phyloP scores from a whole-genome alignment of 495 filamentous ascomycete genomes.

The Polyplosphaeria fusca region DNA sequence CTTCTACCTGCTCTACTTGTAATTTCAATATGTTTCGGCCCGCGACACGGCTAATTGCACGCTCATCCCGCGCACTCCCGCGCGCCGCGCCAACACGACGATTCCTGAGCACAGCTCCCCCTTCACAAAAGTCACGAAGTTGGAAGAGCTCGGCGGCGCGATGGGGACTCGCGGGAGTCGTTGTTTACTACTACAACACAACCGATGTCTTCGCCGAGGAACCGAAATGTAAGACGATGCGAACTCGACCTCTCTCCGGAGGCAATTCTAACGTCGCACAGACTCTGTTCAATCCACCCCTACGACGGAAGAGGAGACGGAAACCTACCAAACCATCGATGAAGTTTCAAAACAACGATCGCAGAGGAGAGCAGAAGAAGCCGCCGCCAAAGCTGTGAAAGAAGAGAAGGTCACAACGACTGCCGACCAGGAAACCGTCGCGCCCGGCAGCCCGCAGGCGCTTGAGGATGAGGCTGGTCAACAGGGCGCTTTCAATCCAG shows the following conservation, averaged over 20 bases:
- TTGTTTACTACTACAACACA: constrained; percentile 93
- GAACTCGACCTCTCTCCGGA: not conserved
- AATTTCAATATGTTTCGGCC: constrained; percentile 30
- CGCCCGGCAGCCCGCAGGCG: constrained; percentile 44
- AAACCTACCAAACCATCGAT: constrained; percentile 39
- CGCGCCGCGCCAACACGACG: constrained; percentile 46
- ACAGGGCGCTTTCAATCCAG: constrained; percentile 92
- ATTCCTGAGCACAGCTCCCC: constrained; percentile 68
- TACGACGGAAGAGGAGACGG: constrained; percentile 35
- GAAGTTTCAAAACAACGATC: constrained; percentile 34
- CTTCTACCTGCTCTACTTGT: constrained; percentile 6
- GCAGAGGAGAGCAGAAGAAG: constrained; percentile 22
- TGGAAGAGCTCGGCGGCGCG: constrained; percentile 76
- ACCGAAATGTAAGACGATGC: constrained; percentile 59
- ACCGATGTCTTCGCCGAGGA: constrained; percentile 82
- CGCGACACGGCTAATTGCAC: constrained; percentile 26
- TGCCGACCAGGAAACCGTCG: constrained; percentile 15
- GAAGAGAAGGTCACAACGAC: constrained; percentile 14
- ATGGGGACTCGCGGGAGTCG: constrained; percentile 71
- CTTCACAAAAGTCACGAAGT: constrained; percentile 62
- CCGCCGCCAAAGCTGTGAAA: constrained; percentile 3
- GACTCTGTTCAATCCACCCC: constrained; percentile 30
- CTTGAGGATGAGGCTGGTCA: constrained; percentile 76
- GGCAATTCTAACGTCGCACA: constrained; percentile 5
- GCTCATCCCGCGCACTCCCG: constrained; percentile 18